Conservation (phyloP, 805 yeast species). For the Tanozyma kutaoensis region DNA sequence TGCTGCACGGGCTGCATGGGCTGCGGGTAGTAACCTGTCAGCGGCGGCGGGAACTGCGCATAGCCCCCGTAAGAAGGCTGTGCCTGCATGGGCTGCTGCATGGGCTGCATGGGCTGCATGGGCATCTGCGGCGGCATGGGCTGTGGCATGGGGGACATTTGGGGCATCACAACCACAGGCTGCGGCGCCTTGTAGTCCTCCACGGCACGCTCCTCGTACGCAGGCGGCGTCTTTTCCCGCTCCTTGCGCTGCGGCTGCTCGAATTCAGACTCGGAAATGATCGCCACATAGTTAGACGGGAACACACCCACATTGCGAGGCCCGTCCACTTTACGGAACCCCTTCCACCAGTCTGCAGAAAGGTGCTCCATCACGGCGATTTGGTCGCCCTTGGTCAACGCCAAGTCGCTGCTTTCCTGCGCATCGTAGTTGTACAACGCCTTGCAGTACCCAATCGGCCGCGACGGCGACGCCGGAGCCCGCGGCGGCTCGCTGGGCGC, state of each 20-base stretch:
- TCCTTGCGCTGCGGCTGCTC: no score
- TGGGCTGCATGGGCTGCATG: no score
- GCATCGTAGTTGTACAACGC: slow-evolving; percentile 68
- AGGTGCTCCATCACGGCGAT: slow-evolving; percentile 58
- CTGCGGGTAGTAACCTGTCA: slow-evolving; percentile 33
- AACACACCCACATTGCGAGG: slow-evolving; percentile 59
- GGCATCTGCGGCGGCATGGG: no score
- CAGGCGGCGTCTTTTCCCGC: no score
- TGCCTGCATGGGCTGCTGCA: slow-evolving; percentile 7
- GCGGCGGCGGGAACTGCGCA: slow-evolving; percentile 38
- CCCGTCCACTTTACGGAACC: slow-evolving; percentile 27
- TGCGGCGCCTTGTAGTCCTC: no score
- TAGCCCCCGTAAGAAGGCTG: slow-evolving; percentile 21
- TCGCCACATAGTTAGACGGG: slow-evolving; percentile 73
- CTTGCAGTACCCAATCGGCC: slow-evolving; percentile 28
- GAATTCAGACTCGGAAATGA: slow-evolving; percentile 22
- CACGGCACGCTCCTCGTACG: no score
- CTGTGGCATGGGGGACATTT: no score
- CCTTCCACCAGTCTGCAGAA: slow-evolving; percentile 89
- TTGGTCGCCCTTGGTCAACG: slow-evolving; percentile 51
- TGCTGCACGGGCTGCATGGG: slow-evolving; percentile 12
- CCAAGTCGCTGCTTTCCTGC: slow-evolving; percentile 65
- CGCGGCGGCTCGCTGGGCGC: slow-evolving; percentile 10
- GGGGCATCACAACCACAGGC: no score
- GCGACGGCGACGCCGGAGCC: slow-evolving; percentile 5